Base-by-base conservation (phyloP, 2,329 filamentous ascomycete genomes). In the Talaromyces rugulosus region DNA sequence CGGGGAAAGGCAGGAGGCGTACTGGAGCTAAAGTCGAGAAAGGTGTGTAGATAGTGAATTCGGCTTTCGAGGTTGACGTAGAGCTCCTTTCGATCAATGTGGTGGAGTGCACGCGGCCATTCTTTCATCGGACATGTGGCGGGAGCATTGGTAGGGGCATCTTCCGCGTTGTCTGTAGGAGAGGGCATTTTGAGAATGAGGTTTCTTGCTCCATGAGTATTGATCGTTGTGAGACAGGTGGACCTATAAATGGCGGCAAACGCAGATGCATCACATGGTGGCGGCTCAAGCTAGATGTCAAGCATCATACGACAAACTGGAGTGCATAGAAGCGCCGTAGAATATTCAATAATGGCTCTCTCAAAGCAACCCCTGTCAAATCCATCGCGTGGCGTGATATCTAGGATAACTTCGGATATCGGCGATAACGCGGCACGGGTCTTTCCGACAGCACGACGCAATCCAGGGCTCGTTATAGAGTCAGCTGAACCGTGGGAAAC, bases 11-110 rank as follows among this genome's bases (percentile, higher is more conserved):
- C 23, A 23, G 58, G 16, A n/a, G 8, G 75, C 86, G 57, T 79
- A 91, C 89, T 81, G 63, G 85, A 84, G 68, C 84, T 87, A 70
- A 92, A 92, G 70, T 92, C 89, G 30, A 92, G 83, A 63, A 92
- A 92, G 33, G 85, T 86, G 68, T 91, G 89, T 1, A 92, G 81
- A 65, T 92, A 92, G 58, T 85, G 84, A 63, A 92, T 85, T 57
- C 89, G 82, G 0, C 85, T 82, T 65, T 90, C 87, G 16, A 92
- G 81, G 67, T 84, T 85, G 28, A 86, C 90, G 75, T 91, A 91
- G 5, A 92, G 80, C 50, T 88, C 85, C 73, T 87, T 85, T 52
- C 89, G 85, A 73, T 89, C 85, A 66, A 92, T 82, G 69, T 91
- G 88, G 72, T 87, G 73, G n/a, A 69, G 67, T 7, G 67, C 66